These are phyloP conservation scores for Oenanthe sinensis DNA, from an alignment of 129 eudicot species.

Conservation along the genomic window DNA sequence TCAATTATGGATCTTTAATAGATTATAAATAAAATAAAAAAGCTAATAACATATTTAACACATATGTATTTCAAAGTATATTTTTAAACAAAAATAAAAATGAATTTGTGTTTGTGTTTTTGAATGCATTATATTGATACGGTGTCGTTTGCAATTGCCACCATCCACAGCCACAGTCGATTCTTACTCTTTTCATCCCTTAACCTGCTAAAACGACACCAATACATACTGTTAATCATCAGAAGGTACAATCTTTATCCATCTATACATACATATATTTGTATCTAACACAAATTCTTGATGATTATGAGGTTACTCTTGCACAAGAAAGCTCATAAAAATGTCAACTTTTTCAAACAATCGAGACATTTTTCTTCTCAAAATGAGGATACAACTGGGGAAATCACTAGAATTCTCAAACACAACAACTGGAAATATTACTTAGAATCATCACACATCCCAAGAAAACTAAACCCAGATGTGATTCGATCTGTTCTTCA, in stretches of 20 bases:
- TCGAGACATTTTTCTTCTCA: slow-evolving; percentile 1
- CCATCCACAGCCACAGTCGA: background rate
- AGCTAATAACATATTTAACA: too few relatives aligned
- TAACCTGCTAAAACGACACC: too few relatives aligned
- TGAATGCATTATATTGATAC: too few relatives aligned
- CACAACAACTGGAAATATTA: slow-evolving; percentile 51
- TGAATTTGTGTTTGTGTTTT: too few relatives aligned
- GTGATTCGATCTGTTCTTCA: slow-evolving; percentile 64
- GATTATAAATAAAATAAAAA: too few relatives aligned
- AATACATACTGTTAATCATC: background rate
- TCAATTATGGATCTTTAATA: too few relatives aligned
- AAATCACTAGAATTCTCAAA: slow-evolving; percentile 48
- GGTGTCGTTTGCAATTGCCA: too few relatives aligned
- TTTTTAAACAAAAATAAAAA: too few relatives aligned
- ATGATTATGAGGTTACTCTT: slow-evolving; percentile 21
- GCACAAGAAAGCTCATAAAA: background rate
- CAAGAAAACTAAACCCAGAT: slow-evolving; percentile 42
- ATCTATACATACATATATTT: background rate
- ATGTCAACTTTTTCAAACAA: background rate
- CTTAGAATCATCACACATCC: slow-evolving; percentile 47
- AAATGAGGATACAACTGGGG: slow-evolving; percentile 29
- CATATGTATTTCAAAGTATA: too few relatives aligned
- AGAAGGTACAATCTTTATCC: too few relatives aligned
- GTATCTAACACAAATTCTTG: background rate
- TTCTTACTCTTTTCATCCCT: too few relatives aligned